phyloP scores from a whole-genome alignment of 345 rosid genomes.

The Syzygium aromaticum region DNA sequence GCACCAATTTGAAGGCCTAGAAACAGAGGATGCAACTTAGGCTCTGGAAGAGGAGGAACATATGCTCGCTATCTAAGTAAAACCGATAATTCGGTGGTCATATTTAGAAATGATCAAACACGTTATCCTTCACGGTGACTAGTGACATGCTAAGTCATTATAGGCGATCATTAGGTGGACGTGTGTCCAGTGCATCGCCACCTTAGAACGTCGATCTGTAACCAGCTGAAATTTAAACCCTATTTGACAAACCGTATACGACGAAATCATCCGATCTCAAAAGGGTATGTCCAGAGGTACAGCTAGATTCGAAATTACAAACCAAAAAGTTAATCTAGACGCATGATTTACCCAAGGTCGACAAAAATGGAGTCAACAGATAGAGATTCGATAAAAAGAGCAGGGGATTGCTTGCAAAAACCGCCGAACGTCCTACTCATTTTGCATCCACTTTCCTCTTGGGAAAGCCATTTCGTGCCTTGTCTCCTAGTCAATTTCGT shows the following conservation, averaged over 20 bases:
- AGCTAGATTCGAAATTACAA: not conserved
- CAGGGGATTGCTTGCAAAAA: not conserved
- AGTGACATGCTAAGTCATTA: not conserved
- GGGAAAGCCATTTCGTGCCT: not conserved
- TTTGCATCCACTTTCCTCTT: not conserved
- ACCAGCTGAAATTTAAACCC: not conserved
- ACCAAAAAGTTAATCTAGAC: not conserved
- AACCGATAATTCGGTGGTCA: not conserved
- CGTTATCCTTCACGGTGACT: not conserved
- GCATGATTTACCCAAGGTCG: not conserved
- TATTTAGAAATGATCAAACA: not conserved
- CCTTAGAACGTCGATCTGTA: rapidly evolving
- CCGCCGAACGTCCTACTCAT: not conserved
- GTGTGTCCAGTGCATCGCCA: not conserved
- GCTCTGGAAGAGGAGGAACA: not conserved
- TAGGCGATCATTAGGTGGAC: not conserved
- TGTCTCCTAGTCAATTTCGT: not conserved
- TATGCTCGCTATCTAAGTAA: not conserved
- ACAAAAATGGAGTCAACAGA: not conserved
- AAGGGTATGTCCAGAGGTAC: not conserved
- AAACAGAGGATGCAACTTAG: not conserved
- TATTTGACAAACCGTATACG: too few relatives aligned
- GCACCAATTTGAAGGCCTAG: not conserved
- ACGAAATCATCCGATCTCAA: not conserved
- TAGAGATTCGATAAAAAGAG: not conserved